Base-by-base conservation (phyloP, 345 rosid species). In the Carallia pectinifolia region DNA sequence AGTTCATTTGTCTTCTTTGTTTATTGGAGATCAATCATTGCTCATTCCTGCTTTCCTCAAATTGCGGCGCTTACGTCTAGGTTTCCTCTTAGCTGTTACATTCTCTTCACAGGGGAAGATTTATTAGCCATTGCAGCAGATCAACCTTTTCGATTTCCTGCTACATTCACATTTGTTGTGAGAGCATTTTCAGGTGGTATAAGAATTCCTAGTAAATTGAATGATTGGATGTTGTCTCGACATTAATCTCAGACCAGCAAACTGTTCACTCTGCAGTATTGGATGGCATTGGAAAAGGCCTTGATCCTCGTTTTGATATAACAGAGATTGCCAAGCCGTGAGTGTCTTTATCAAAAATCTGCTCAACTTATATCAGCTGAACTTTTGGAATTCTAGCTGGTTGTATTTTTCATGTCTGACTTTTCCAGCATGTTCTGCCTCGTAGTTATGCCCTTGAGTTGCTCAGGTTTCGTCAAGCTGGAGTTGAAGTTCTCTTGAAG, bases 201-300 rank as follows among this genome's bases (percentile, higher is more conserved):
- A 27, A 23, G 61, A 36, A 16, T 62, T 58, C 63, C 50, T 40
- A 34, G 62, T 65, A 52, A 53, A 17, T 76, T 71, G 4, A 55
- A 68, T 63, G 15, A 19, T 64, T 6, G 36, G 16, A 39, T 71
- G 29, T 34, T 64, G 53, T 59, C 37, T 76, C 12, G 69, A 74
- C 78, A 6, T 61, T 58, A 70, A 65, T 38, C 54, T 55, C 30
- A 64, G 54, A 65, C 40, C 62, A 69, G 6, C 33, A 30, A 63
- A 37, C 65, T 23, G 66, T 67, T 55, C 61, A 65, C 40, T 73
- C 66, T 85, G 83, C 84, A 94, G 98, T 91, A 40, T 73, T 91
- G 83, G 97, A 94, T 85, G 98, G 98, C 80, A 95, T 95, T 9
- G 99, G 99, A 61, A 95, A 95, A 85, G 99, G 99, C 66, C 97